Evolutionary conservation across 2,329 filamentous ascomycete species (phyloP), one percentile per base, ranked within the genome.

Genomic region (Alternaria postmessia): DNA sequence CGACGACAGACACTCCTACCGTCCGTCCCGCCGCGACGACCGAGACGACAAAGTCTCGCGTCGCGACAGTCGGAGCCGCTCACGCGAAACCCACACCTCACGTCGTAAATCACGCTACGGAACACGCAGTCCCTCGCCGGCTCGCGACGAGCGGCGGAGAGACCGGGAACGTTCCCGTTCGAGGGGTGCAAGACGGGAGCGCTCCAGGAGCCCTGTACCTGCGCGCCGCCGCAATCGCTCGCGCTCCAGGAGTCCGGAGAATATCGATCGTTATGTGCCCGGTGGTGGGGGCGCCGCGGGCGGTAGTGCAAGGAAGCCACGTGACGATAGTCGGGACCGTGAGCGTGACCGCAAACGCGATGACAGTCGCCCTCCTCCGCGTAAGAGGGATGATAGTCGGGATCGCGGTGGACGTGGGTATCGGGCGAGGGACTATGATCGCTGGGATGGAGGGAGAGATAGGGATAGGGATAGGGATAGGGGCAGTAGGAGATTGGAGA

Each of bases 391-490:
- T 7, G 58, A 64, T 36, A 67, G 82, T 26, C 72, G 78, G 8
- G 79, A 78, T 6, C 72, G 73, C 2, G 57, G 73, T 3, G 57
- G 59, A n/a, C 68, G 67, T 4, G 67, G 79, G 57, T 81, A 81
- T 16, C 71, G 80, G 7, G 79, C 80, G 16, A 74, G 80, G 3
- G 80, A 83, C 20, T 76, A 81, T 16, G 80, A 79, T 20, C 73
- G 75, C 5, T 75, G 72, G 70, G 73, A 75, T 18, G 68, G 65
- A 7, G 68, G 70, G 16, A 61, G 65, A 28, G 60, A 55, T 44
- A 67, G 67, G 3, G 66, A 62, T 5, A 74, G 65, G 32, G 22
- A 55, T 44, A 67, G 67, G 5, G 60, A 55, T 44, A 66, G 67
- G 5, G 66, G 63, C 5, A 75, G 59, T 22, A 62, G 73, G 7